phyloP scores from a whole-genome alignment of 306 rosid genomes.

The Acacia melanoxylon region DNA sequence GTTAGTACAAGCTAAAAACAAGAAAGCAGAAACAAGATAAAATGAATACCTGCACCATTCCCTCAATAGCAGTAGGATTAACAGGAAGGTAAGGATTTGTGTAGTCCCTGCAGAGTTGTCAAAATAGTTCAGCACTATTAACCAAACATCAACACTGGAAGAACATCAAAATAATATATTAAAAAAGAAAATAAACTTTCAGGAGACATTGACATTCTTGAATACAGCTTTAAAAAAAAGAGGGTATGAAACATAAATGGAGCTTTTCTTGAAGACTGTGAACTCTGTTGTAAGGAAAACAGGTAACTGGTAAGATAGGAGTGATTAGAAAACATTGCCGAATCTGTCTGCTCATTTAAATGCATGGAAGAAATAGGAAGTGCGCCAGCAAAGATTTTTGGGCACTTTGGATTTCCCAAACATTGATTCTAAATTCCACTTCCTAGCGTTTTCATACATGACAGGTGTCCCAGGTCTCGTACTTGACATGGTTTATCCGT shows the following conservation, averaged over 20 bases:
- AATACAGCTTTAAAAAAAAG: conserved; percentile 9
- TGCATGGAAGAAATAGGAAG: background rate
- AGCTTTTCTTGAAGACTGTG: background rate
- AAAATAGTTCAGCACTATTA: conserved; percentile 13
- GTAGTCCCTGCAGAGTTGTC: conserved; percentile 68
- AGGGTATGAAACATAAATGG: conserved; percentile 9
- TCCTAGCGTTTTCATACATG: background rate
- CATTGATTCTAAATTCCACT: background rate
- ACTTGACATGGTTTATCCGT: background rate
- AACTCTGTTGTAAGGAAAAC: background rate
- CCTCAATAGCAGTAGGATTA: conserved; percentile 90
- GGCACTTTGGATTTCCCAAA: background rate
- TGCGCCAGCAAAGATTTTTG: background rate
- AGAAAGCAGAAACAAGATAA: conserved; percentile 4
- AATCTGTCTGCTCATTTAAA: conserved; percentile 14
- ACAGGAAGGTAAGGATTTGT: conserved; percentile 96
- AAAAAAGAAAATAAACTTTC: conserved; percentile 9
- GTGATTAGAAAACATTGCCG: background rate
- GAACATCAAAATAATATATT: background rate
- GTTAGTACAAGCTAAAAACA: conserved; percentile 33
- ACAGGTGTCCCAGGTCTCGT: background rate
- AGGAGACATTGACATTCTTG: conserved; percentile 4
- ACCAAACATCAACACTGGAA: background rate
- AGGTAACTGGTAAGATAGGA: conserved; percentile 13
- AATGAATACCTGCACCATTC: conserved; percentile 67